These are phyloP conservation scores for Bipolaris gigantea DNA, from an alignment of 2,329 filamentous ascomycete species.

Conservation along the genomic window DNA sequence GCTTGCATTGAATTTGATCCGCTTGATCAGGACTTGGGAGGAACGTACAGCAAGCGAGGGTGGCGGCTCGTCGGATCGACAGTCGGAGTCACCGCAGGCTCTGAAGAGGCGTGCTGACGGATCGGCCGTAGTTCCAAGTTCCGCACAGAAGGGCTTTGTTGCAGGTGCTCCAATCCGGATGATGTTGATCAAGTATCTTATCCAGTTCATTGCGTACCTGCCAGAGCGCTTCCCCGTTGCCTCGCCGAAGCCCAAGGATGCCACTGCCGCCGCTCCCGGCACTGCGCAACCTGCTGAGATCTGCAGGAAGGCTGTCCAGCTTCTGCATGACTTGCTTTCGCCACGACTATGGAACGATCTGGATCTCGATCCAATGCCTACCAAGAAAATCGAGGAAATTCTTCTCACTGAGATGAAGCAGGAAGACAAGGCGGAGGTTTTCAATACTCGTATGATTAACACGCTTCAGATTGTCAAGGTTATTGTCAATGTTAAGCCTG, in stretches of 20 bases:
- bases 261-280: slow-evolving; percentile 31
- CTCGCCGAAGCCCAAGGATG: slow-evolving; percentile 47
- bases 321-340: slow-evolving; percentile 83
- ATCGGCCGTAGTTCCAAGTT: slow-evolving; percentile 58
- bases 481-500: slow-evolving; percentile 80
- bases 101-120: slow-evolving; percentile 76
- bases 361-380: slow-evolving; percentile 80
- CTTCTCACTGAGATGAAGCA: slow-evolving; percentile 68
- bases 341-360: slow-evolving; percentile 89
- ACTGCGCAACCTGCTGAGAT: slow-evolving; percentile 69
- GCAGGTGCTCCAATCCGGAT: slow-evolving; percentile 62
- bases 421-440: slow-evolving; percentile 64
- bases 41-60: slow-evolving; percentile 71
- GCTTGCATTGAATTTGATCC: slow-evolving; percentile 86
- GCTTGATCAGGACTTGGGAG: slow-evolving; percentile 91
- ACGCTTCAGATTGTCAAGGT: slow-evolving; percentile 90
- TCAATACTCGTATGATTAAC: slow-evolving; percentile 86
- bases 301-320: slow-evolving; percentile 78
- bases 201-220: slow-evolving; percentile 90
- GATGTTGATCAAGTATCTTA: slow-evolving; percentile 90
- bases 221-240: slow-evolving; percentile 79
- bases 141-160: slow-evolving; percentile 51
- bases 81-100: slow-evolving; percentile 69
- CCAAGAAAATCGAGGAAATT: slow-evolving; percentile 85
- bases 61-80: slow-evolving; percentile 41